phyloP scores from a whole-genome alignment of 1,139 yeast genomes.

The Hyphopichia burtonii region DNA sequence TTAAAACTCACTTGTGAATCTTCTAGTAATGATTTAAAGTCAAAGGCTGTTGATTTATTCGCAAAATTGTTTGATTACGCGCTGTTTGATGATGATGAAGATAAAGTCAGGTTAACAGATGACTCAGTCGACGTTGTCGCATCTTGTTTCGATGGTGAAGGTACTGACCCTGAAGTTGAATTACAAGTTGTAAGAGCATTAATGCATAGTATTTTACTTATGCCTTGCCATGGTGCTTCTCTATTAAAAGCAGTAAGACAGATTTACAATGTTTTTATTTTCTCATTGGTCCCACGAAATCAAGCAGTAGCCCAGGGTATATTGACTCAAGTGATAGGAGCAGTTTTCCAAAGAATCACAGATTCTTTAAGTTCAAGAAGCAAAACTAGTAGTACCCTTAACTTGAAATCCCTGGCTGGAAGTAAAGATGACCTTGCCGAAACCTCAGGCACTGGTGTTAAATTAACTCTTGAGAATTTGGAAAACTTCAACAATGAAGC shows the following conservation, averaged over 20 bases:
- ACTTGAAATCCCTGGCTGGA: constrained; percentile 15
- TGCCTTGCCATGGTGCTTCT: constrained; percentile 90
- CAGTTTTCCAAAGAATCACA: constrained; percentile 76
- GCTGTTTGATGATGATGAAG: constrained; percentile 36
- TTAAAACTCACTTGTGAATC: constrained; percentile 41
- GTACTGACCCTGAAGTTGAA: constrained; percentile 85
- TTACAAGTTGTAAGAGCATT: constrained; percentile 90
- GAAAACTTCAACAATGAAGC: constrained; percentile 54
- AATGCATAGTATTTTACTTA: constrained; percentile 78
- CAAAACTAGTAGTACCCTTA: constrained; percentile 19
- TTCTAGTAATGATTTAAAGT: constrained; percentile 31
- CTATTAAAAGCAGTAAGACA: constrained; percentile 88
- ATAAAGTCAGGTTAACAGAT: constrained; percentile 64
- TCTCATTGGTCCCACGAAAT: constrained; percentile 76
- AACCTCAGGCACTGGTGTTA: constrained; percentile 14
- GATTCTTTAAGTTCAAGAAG: constrained; percentile 19
- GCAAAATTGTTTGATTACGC: constrained; percentile 47
- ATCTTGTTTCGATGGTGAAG: constrained; percentile 86
- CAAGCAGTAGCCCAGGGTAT: constrained; percentile 97
- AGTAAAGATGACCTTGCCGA: constrained; percentile 21
- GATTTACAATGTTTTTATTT: constrained; percentile 85
- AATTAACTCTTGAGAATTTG: constrained; percentile 58
- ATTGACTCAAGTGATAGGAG: constrained; percentile 83
- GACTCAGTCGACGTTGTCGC: constrained; percentile 84
- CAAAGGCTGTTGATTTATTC: constrained; percentile 44